Evolutionary conservation across 441 rosid genomes (phyloP).

Genomic region (Corymbia calophylla): DNA sequence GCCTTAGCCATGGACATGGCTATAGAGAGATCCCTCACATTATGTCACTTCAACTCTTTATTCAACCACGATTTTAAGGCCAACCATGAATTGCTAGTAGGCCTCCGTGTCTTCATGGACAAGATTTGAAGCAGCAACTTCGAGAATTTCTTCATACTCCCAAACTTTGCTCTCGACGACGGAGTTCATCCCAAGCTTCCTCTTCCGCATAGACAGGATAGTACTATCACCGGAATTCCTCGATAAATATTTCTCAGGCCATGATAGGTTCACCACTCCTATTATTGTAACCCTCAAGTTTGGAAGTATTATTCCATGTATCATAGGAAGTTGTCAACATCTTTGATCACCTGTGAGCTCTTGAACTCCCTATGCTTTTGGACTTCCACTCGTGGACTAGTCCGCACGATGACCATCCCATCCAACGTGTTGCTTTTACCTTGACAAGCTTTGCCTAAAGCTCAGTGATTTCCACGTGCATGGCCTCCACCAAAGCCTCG

Average conservation of each 20-base stretch:
- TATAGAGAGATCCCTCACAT: neutral
- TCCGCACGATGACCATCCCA: neutral
- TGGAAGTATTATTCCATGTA: neutral
- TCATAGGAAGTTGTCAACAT: neutral
- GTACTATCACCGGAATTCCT: neutral
- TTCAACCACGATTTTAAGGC: neutral
- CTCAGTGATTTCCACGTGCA: neutral
- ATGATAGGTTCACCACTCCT: neutral
- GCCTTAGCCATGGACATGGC: neutral
- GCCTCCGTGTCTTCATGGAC: neutral
- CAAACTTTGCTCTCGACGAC: accelerated
- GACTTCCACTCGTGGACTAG: neutral
- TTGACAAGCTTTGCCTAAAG: neutral
- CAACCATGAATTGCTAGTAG: neutral
- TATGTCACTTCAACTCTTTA: neutral
- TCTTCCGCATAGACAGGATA: neutral
- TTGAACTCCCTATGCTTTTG: neutral
- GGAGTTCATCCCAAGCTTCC: neutral
- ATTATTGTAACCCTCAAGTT: too few relatives aligned
- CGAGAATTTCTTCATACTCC: neutral
- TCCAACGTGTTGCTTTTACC: neutral
- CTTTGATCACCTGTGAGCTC: neutral
- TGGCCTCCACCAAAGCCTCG: neutral
- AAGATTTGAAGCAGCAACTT: neutral
- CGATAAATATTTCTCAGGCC: neutral